Conservation (phyloP, 2,329 filamentous ascomycete species). For the Ramichloridium luteum region DNA sequence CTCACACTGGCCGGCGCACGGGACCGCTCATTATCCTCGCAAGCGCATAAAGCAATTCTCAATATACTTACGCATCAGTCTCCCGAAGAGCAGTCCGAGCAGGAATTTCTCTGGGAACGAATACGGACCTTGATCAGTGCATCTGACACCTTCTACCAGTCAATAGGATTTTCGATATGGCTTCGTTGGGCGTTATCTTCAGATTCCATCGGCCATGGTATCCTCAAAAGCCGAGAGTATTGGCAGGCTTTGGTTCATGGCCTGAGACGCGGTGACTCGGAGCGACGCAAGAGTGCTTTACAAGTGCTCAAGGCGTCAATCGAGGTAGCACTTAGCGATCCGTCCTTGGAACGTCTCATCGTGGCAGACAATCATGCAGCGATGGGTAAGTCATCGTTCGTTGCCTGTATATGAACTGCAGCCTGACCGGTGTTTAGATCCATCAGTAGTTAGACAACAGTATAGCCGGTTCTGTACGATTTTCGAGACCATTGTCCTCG, state of each 20-base stretch:
- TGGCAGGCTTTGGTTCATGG: constrained; percentile 30
- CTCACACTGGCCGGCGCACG: constrained; percentile 8
- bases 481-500: constrained; percentile 37
- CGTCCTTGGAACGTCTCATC: constrained; percentile 3
- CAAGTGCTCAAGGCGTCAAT: constrained; percentile 33
- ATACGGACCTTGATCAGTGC: constrained; percentile 6
- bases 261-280: constrained; percentile 31
- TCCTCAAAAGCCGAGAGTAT: constrained; percentile 20
- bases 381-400: constrained; percentile 9
- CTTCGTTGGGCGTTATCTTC: constrained; percentile 13
- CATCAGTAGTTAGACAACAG: constrained; percentile 16
- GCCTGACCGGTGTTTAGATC: constrained; percentile 6
- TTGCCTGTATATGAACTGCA: constrained; percentile 6
- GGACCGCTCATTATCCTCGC: constrained; percentile 5
- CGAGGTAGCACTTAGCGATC: constrained; percentile 15
- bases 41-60: constrained; percentile 8
- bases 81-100: background rate
- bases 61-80: constrained; percentile 3
- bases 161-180: constrained; percentile 18
- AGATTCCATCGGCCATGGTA: constrained; percentile 3
- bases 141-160: constrained; percentile 8
- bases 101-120: constrained; percentile 9
- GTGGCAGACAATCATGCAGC: constrained; percentile 1
- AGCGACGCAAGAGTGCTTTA: constrained; percentile 36
- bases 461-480: constrained; percentile 34